Evolutionary conservation across 2,329 filamentous ascomycete species (phyloP).

Genomic region (Daldinia sp.): DNA sequence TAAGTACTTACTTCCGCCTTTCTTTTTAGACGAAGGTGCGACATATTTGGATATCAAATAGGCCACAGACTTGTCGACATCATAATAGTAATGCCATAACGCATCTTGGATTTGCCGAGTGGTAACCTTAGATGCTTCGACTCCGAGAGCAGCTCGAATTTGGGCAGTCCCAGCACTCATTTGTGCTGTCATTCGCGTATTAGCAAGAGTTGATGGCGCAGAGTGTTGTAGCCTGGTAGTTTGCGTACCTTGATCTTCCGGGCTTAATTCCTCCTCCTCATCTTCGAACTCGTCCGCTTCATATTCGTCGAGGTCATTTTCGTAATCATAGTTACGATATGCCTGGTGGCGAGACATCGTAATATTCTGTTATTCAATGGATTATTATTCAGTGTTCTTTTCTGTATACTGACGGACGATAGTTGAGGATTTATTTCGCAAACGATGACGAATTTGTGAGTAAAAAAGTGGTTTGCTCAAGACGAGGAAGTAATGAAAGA

Average conservation of each 20-base stretch:
- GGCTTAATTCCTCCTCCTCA: conserved; percentile 54
- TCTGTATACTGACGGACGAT: no score
- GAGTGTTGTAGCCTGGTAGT: not conserved
- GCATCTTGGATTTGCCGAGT: conserved; percentile 81
- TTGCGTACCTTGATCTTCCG: conserved; percentile 45
- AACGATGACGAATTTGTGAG: not conserved
- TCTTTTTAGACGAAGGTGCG: conserved; percentile 53
- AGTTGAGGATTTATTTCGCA: not conserved
- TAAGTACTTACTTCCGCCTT: conserved; percentile 55
- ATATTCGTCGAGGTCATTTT: conserved; percentile 61
- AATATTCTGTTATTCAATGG: no score
- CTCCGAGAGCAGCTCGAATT: conserved; percentile 72
- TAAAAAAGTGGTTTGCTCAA: not conserved
- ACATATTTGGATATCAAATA: conserved; percentile 77
- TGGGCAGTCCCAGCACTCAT: conserved; percentile 72
- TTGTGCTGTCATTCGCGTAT: conserved; percentile 38
- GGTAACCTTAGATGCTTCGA: conserved; percentile 64
- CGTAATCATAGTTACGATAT: conserved; percentile 59
- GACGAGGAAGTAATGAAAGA: not conserved
- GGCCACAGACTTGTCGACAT: conserved; percentile 82
- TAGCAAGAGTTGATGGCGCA: conserved; percentile 7
- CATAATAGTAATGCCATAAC: conserved; percentile 96
- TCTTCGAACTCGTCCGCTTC: conserved; percentile 54
- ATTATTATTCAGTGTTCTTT: no score
- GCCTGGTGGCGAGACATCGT: conserved; percentile 58